These are phyloP conservation scores for Neoarthrinium moseri DNA, from an alignment of 2,329 filamentous ascomycete species.

Conservation along the genomic window DNA sequence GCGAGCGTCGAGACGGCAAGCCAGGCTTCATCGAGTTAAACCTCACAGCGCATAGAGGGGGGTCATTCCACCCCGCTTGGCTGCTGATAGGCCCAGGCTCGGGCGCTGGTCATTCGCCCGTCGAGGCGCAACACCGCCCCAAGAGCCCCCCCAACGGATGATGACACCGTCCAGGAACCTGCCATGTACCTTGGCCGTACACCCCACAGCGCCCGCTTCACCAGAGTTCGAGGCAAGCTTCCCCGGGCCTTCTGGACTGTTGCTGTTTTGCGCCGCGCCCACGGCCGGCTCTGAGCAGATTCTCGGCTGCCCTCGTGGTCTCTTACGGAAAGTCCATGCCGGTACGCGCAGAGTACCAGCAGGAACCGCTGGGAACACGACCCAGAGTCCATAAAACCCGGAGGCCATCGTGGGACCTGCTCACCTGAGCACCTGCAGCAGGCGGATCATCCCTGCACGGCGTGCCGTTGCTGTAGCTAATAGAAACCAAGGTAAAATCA, in stretches of 20 bases:
- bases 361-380: not conserved
- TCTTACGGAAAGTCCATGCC: too few species aligned
- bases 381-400: not conserved
- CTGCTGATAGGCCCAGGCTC: not conserved
- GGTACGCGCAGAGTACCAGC: conserved; percentile 4
- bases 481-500: conserved; percentile 10
- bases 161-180: conserved; percentile 6
- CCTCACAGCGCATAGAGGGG: too few species aligned
- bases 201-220: not conserved
- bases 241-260: not conserved
- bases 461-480: conserved; percentile 12
- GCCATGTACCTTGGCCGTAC: conserved; percentile 3
- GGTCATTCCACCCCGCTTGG: conserved; percentile 3
- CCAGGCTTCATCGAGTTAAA: too few species aligned
- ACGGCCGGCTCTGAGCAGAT: too few species aligned
- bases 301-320: too few species aligned
- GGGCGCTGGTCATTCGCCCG: conserved; percentile 1
- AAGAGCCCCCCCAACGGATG: not conserved
- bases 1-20: too few species aligned
- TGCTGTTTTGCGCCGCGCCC: not conserved
- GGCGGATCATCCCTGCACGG: conserved; percentile 10
- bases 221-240: not conserved
- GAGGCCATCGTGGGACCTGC: conserved; percentile 11
- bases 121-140: conserved; percentile 6
- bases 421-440: conserved; percentile 8